These are phyloP conservation scores for Globisporangium perplexum DNA, from an alignment of 352 stramenopile species.

Conservation along the genomic window DNA sequence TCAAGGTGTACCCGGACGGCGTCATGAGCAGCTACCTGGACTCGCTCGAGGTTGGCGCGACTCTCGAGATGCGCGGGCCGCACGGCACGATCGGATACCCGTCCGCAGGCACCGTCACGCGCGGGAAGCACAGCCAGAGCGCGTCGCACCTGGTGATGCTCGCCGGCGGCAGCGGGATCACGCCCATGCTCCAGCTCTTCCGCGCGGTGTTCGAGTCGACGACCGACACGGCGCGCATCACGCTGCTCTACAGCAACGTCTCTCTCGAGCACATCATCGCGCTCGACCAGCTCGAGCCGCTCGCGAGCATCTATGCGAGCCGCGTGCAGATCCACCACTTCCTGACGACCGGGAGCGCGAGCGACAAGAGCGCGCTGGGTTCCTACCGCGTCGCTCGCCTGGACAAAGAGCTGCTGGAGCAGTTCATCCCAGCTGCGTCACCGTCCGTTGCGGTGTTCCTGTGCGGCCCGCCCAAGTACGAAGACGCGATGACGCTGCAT, in stretches of 20 bases:
- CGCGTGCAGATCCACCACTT: slow-evolving; percentile 69
- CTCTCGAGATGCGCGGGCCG: slow-evolving; percentile 68
- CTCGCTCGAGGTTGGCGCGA: slow-evolving; percentile 40
- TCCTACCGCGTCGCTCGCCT: slow-evolving; percentile 49
- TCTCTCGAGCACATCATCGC: slow-evolving; percentile 66
- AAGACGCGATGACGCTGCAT: slow-evolving; percentile 42
- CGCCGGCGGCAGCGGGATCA: slow-evolving; percentile 72
- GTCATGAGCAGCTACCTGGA: slow-evolving; percentile 72
- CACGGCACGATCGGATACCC: slow-evolving; percentile 63
- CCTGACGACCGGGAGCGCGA: slow-evolving; percentile 32
- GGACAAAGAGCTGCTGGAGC: slow-evolving; percentile 31
- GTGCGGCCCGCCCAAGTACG: slow-evolving; percentile 68
- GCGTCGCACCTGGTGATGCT: slow-evolving; percentile 68
- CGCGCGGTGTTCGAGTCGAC: slow-evolving; percentile 54
- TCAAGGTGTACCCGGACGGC: slow-evolving; percentile 77
- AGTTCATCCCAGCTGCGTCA: slow-evolving; percentile 34
- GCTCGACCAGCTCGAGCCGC: slow-evolving; percentile 61
- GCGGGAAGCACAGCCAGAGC: slow-evolving; percentile 36
- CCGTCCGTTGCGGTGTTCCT: slow-evolving; percentile 55
- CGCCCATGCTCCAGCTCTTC: slow-evolving; percentile 81
- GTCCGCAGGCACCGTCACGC: slow-evolving; percentile 37
- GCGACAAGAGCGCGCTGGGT: slow-evolving; percentile 42
- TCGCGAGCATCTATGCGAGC: slow-evolving; percentile 70
- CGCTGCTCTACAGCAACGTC: slow-evolving; percentile 69
- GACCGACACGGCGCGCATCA: slow-evolving; percentile 56